Evolutionary conservation across 2,329 filamentous ascomycete genomes (phyloP).

Genomic region (Monosporascus ibericus): DNA sequence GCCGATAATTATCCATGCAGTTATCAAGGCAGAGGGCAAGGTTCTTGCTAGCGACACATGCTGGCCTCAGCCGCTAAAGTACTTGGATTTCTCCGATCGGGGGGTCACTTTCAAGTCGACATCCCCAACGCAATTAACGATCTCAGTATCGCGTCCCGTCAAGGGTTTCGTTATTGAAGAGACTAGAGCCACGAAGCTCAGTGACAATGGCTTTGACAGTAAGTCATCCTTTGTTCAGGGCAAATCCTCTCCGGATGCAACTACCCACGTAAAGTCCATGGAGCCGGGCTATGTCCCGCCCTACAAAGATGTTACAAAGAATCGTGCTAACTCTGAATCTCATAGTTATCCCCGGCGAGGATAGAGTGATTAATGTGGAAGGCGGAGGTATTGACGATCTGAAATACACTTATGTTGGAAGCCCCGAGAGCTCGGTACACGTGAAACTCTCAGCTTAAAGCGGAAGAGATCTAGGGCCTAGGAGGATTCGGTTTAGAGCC

Average conservation of each 20-base stretch:
- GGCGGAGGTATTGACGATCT: conserved; percentile 11
- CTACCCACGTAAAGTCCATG: too few relatives aligned
- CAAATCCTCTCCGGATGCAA: too few relatives aligned
- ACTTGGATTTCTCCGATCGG: conserved; percentile 43
- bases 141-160: conserved; percentile 39
- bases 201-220: conserved; percentile 51
- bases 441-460: background rate
- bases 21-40: conserved; percentile 31
- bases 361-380: conserved; percentile 20
- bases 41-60: conserved; percentile 43
- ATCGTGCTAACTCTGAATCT: background rate
- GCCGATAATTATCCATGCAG: conserved; percentile 42
- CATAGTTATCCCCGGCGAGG: conserved; percentile 40
- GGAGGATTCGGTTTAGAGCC: too few relatives aligned
- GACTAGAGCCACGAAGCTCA: conserved; percentile 36
- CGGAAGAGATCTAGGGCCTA: too few relatives aligned
- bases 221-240: background rate
- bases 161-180: conserved; percentile 53
- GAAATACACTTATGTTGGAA: conserved; percentile 21
- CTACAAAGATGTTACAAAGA: too few relatives aligned
- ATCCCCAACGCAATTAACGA: conserved; percentile 17
- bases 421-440: conserved; percentile 13
- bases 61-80: conserved; percentile 60
- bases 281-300: too few relatives aligned
- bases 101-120: conserved; percentile 28